Percentiles rank a stretch among this genome's conserved stretches.
Evolutionary conservation across 2,329 filamentous ascomycete species (phyloP).

Genomic region (Plectosphaerella plurivora): DNA sequence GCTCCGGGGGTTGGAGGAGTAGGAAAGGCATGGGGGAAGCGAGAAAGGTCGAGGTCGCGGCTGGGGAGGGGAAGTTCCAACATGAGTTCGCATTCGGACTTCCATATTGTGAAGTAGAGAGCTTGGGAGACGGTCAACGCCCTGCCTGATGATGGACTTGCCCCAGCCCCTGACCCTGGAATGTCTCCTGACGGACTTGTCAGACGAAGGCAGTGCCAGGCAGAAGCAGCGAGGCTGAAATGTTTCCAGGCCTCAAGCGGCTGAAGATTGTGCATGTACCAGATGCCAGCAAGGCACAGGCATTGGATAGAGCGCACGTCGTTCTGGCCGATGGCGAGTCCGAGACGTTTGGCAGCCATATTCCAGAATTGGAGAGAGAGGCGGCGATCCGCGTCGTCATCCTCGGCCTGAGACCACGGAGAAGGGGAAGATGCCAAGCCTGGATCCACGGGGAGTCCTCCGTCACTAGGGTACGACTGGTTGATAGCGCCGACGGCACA

Average conservation of each 20-base stretch:
- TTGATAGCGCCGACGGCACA: slow-evolving; percentile 10
- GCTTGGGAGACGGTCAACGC: slow-evolving; percentile 5
- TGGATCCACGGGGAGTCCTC: not conserved
- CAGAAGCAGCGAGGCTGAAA: slow-evolving; percentile 11
- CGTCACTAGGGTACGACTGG: not conserved
- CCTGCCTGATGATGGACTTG: not conserved
- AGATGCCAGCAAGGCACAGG: slow-evolving; percentile 11
- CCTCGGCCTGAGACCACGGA: not conserved
- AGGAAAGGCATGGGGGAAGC: slow-evolving; percentile 1
- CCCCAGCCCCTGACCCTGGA: not conserved
- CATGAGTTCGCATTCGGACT: slow-evolving; percentile 7
- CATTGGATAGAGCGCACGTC: slow-evolving; percentile 10
- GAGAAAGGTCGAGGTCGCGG: not conserved
- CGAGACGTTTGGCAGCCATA: slow-evolving; percentile 10
- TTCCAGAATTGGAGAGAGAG: slow-evolving; percentile 10
- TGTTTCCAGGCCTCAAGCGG: slow-evolving; percentile 12
- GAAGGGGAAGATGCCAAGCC: not conserved
- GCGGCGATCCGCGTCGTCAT: not conserved
- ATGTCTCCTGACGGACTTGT: not conserved
- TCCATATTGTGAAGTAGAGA: slow-evolving; percentile 11
- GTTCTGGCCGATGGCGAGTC: slow-evolving; percentile 10
- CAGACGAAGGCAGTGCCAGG: slow-evolving; percentile 6
- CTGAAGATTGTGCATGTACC: slow-evolving; percentile 14
- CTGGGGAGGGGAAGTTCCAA: not conserved
- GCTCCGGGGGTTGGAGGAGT: slow-evolving; percentile 2